Conservation (phyloP, 495 filamentous ascomycete species). For the Amniculicola lignicola region DNA sequence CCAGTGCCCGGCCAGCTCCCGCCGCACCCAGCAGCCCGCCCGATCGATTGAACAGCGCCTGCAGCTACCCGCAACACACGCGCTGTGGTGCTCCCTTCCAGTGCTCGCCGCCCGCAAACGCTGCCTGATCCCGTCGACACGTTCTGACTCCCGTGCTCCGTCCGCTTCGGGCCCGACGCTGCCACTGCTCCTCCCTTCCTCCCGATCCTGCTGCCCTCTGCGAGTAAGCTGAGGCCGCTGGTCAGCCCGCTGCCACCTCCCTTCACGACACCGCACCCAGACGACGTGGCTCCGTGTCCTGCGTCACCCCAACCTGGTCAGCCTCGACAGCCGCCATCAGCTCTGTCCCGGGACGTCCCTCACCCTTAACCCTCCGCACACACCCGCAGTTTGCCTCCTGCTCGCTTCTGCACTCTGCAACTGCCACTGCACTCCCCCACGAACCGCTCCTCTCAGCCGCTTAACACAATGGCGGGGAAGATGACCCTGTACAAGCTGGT, state of each 20-base stretch:
- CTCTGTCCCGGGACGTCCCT: neutral
- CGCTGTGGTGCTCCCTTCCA: slow-evolving; percentile 15
- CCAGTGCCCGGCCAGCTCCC: neutral
- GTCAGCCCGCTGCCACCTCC: slow-evolving; percentile 9
- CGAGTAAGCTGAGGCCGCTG: slow-evolving; percentile 22
- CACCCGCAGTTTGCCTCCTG: neutral
- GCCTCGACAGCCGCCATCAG: neutral
- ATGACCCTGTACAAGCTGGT: slow-evolving; percentile 99
- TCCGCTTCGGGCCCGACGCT: slow-evolving; percentile 1
- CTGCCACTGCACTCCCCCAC: neutral
- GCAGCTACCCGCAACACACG: slow-evolving; percentile 21
- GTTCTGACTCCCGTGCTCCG: slow-evolving; percentile 17
- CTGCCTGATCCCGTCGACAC: slow-evolving; percentile 10
- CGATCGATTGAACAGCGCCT: slow-evolving; percentile 20
- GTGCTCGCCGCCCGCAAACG: too few relatives aligned
- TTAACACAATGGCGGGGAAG: slow-evolving; percentile 62
- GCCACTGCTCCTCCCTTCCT: neutral
- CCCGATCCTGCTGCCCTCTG: neutral
- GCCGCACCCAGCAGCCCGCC: neutral
- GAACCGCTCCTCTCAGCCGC: neutral
- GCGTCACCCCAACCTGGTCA: neutral
- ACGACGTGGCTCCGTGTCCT: slow-evolving; percentile 19
- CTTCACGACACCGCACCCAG: slow-evolving; percentile 6
- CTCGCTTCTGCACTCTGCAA: neutral
- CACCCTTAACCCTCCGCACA: neutral